Conservation (phyloP, 257 asterid genomes). For the Jacaranda copaia region DNA sequence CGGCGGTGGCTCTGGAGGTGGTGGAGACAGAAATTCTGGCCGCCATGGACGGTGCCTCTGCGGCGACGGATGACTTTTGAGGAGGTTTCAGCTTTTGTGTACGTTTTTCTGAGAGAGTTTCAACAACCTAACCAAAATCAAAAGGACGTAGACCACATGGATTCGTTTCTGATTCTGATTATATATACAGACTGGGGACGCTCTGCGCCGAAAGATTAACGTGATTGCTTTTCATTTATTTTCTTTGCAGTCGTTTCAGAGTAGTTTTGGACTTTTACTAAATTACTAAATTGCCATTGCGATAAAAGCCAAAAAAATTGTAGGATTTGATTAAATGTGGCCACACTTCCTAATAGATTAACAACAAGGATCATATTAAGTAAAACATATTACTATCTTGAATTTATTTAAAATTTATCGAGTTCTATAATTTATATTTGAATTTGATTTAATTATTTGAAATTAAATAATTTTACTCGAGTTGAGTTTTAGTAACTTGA, state of each 20-base stretch:
- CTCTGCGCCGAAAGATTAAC: conserved; percentile 1
- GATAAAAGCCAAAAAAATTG: no score
- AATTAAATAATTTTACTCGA: no score
- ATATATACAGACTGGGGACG: conserved; percentile 32
- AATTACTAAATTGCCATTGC: conserved; percentile 23
- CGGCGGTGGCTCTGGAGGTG: conserved; percentile 24
- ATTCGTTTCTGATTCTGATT: conserved; percentile 14
- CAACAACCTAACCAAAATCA: no score
- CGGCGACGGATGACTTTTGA: conserved; percentile 10
- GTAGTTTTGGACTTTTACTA: neutral
- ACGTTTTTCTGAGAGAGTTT: neutral
- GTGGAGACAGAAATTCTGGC: conserved; percentile 49
- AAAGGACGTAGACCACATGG: conserved; percentile 38
- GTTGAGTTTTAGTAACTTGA: no score
- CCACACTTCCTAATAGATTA: no score
- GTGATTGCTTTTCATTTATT: neutral
- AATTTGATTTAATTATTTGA: no score
- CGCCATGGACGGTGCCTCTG: conserved; percentile 60
- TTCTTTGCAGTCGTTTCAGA: neutral
- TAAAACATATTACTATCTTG: no score
- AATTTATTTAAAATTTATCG: no score
- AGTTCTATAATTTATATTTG: no score
- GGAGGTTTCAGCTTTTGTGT: neutral
- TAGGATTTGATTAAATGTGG: neutral
- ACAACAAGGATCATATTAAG: no score